Evolutionary conservation across 2,329 filamentous ascomycete genomes (phyloP), one percentile per base, ranked within the genome.

Genomic region (Alternaria sp.): DNA sequence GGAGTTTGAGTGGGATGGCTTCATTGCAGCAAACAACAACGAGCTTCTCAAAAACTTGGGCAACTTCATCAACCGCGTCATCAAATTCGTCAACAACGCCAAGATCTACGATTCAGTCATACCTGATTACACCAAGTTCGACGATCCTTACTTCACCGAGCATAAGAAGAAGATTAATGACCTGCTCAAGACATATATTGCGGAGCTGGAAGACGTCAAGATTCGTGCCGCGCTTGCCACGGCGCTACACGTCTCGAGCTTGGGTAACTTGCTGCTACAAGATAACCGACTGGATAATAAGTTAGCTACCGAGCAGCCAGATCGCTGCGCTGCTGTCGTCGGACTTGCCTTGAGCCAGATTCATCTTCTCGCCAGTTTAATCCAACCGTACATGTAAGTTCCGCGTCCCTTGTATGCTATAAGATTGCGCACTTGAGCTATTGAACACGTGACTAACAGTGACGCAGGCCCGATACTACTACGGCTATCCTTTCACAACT

Each of bases 1-100:
- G 0, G 91, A 97, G 73, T 97, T 97, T 76, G 90, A 94, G 75
- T 97, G 93, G 93, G 86, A 86, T 57, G 85, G 89, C 44, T 96
- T 97, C 79, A 90, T 95, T 62, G 85, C 88, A 34, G 84, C 86
- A 67, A 97, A 97, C 83, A 97, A 97, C 82, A 93, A 90, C 72
- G 91, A 95, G 74, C 85, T 97, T n/a, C 82, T 90, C 49, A 88
- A 89, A 76, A 90, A 90, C 77, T 82, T 91, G 39, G 89, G 89
- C 51, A 84, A 84, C 74, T 83, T 84, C 46, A 80, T 83, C 57
- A 83, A 83, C 68, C 80, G 82, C 34, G 78, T 91, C 29, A 84
- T 88, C 65, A 90, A 90, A 67, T 83, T 90, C 56, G 87, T 89
- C 77, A 88, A 92, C 77, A 88, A 92, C 78, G 84, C 89, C 69